These are phyloP conservation scores for Thermothelomyces thermophilus DNA, from an alignment of 2,329 filamentous ascomycete species.

Conservation along the genomic window DNA sequence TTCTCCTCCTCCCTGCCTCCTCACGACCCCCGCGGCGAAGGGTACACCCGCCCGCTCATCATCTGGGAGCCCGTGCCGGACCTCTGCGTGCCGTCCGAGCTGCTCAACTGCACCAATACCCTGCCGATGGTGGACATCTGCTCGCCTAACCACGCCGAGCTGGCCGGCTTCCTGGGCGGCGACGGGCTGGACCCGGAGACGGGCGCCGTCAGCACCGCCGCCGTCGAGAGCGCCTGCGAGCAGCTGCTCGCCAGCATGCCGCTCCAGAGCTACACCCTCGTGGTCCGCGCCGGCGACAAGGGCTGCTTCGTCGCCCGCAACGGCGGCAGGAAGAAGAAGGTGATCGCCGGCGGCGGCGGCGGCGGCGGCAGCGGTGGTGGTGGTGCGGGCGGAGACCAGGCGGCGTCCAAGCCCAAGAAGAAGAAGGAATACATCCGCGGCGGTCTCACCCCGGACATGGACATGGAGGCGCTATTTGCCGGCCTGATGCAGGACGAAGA, in stretches of 20 bases:
- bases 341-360: conserved; percentile 18
- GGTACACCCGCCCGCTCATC: conserved; percentile 59
- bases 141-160: conserved; percentile 79
- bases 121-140: conserved; percentile 56
- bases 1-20: background rate
- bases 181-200: conserved; percentile 47
- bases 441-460: conserved; percentile 51
- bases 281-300: conserved; percentile 64
- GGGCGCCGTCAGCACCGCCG: conserved; percentile 44
- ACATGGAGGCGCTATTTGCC: conserved; percentile 57
- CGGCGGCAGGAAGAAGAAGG: conserved; percentile 43
- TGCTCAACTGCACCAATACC: conserved; percentile 58
- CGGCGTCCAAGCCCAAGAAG: conserved; percentile 19
- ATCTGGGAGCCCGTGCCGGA: conserved; percentile 96
- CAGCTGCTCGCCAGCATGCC: conserved; percentile 59
- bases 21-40: conserved; percentile 13
- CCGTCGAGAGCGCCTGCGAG: conserved; percentile 54
- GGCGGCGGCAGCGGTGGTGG: conserved; percentile 15
- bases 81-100: conserved; percentile 65
- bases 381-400: conserved; percentile 14
- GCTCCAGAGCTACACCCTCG: conserved; percentile 57
- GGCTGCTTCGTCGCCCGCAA: conserved; percentile 62
- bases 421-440: conserved; percentile 34
- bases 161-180: conserved; percentile 76
- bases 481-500: conserved; percentile 49